Evolutionary conservation across 768 basidiomycete species (phyloP).

Genomic region (Xanthoconium purpureum): DNA sequence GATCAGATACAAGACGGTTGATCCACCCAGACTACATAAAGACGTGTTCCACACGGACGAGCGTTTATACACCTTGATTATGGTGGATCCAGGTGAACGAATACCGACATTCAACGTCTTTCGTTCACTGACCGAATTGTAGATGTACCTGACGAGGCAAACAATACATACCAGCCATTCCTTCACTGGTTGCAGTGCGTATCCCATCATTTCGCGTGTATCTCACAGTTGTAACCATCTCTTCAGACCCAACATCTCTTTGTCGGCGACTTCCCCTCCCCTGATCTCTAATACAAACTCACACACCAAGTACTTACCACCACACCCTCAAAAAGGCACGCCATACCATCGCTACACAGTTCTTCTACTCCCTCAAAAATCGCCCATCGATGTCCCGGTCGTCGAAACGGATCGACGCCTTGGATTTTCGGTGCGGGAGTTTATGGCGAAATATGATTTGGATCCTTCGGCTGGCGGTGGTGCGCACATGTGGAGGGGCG

Average conservation of each 20-base stretch:
- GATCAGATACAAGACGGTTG: conserved; percentile 48
- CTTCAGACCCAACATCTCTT: conserved; percentile 73
- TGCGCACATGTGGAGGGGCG: conserved; percentile 78
- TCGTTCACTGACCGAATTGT: conserved; percentile 7
- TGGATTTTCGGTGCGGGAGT: conserved; percentile 65
- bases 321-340: conserved; percentile 87
- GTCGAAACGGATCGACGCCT: conserved; percentile 46
- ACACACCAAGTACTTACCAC: conserved; percentile 81
- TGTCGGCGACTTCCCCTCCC: conserved; percentile 54
- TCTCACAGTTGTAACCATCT: neutral
- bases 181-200: conserved; percentile 85
- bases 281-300: conserved; percentile 42
- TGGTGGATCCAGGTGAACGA: conserved; percentile 79
- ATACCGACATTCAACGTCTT: conserved; percentile 7
- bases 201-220: neutral
- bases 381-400: conserved; percentile 40
- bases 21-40: conserved; percentile 62
- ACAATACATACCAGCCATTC: conserved; percentile 62
- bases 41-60: conserved; percentile 81
- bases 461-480: conserved; percentile 61
- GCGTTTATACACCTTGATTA: conserved; percentile 80
- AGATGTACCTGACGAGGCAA: conserved; percentile 82
- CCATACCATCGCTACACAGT: conserved; percentile 87
- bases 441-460: conserved; percentile 53
- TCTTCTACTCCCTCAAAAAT: conserved; percentile 72